A percentile compares a stretch with the other conserved stretches of the same genome.
Evolutionary conservation across 148 eudicot species (phyloP).

Genomic region (Dianthus caryophyllus): DNA sequence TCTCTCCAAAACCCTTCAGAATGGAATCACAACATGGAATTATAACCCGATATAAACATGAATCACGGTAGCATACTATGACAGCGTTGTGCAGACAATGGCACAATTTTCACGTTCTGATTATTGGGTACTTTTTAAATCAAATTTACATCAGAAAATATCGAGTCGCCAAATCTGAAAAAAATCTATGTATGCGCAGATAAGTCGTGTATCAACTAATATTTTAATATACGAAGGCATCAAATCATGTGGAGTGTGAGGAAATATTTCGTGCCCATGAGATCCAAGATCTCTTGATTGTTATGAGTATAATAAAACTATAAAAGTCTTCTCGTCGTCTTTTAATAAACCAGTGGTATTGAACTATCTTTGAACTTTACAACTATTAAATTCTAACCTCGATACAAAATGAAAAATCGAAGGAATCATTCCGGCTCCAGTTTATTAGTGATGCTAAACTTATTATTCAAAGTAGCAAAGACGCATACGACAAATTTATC

Average conservation of each 20-base stretch:
- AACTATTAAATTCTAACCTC: constrained; percentile 10
- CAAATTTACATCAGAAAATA: not conserved
- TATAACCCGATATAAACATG: not conserved
- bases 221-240: not conserved
- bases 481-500: constrained; percentile 4
- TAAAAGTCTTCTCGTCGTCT: constrained; percentile 10
- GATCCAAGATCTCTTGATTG: not conserved
- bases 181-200: not conserved
- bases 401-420: not conserved
- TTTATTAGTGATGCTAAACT: constrained; percentile 8
- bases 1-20: too few relatives aligned
- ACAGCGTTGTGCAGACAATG: not conserved
- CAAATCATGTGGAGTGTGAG: not conserved
- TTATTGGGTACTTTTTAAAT: not conserved
- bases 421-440: not conserved
- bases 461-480: constrained; percentile 1
- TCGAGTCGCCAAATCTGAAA: not conserved
- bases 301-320: too few relatives aligned
- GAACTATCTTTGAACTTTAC: constrained; percentile 23
- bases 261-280: constrained; percentile 4
- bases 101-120: too few relatives aligned
- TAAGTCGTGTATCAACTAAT: not conserved
- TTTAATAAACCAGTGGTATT: constrained; percentile 8
- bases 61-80: not conserved
- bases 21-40: not conserved